These are phyloP conservation scores for Fusarium chaquense DNA, from an alignment of 2,329 filamentous ascomycete species.

Conservation along the genomic window DNA sequence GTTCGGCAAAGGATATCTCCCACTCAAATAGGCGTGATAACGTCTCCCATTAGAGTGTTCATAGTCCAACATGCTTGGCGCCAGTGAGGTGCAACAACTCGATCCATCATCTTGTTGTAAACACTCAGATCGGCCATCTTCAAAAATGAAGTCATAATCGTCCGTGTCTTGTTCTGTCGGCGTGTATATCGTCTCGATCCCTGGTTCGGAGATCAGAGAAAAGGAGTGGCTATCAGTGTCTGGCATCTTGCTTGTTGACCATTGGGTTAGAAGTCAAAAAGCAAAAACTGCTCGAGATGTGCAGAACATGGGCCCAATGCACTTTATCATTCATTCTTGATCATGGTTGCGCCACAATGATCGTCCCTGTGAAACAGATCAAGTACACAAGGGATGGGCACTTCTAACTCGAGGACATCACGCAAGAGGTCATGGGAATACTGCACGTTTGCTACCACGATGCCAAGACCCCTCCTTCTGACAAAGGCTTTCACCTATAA, in stretches of 20 bases:
- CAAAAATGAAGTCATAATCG: slow-evolving; percentile 49
- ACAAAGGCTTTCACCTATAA: slow-evolving; percentile 10
- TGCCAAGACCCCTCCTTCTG: slow-evolving; percentile 22
- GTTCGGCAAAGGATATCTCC: slow-evolving; percentile 62
- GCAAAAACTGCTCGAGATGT: neutral
- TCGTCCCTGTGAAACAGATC: slow-evolving; percentile 38
- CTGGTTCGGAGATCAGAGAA: slow-evolving; percentile 49
- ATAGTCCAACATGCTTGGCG: slow-evolving; percentile 51
- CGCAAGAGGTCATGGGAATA: slow-evolving; percentile 35
- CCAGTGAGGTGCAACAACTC: slow-evolving; percentile 50
- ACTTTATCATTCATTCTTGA: slow-evolving; percentile 41
- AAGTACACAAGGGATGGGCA: slow-evolving; percentile 22
- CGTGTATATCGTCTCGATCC: slow-evolving; percentile 41
- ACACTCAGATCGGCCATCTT: slow-evolving; percentile 40
- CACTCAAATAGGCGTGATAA: slow-evolving; percentile 60
- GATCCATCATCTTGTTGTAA: slow-evolving; percentile 46
- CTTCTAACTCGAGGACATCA: slow-evolving; percentile 17
- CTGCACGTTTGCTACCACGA: slow-evolving; percentile 29
- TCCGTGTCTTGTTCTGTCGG: slow-evolving; percentile 48
- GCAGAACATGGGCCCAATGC: slow-evolving; percentile 17
- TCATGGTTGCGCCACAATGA: slow-evolving; percentile 26
- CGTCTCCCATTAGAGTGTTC: slow-evolving; percentile 52
- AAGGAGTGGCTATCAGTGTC: slow-evolving; percentile 47
- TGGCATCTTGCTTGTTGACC: slow-evolving; percentile 31
- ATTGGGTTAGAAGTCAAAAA: neutral